Evolutionary conservation across 495 filamentous ascomycete species (phyloP).

Genomic region (Penicillium salamii): DNA sequence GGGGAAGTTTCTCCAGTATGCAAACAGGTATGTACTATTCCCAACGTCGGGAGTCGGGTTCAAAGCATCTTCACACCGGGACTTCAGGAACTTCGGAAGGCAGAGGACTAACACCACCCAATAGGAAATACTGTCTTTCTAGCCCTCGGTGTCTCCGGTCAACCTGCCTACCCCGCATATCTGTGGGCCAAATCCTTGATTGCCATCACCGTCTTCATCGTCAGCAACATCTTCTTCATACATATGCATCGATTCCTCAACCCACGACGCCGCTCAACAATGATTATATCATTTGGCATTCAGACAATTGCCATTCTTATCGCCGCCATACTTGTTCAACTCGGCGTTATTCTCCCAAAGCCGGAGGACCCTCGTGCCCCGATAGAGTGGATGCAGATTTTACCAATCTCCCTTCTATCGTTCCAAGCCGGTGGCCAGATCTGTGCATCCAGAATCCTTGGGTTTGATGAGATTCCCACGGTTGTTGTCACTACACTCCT

Average conservation of each 20-base stretch:
- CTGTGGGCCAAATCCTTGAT: constrained; percentile 44
- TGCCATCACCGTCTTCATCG: constrained; percentile 30
- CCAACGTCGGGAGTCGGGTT: too few species aligned
- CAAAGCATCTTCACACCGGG: too few species aligned
- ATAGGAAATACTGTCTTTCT: constrained; percentile 42
- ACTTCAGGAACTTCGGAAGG: too few species aligned
- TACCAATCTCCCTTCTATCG: constrained; percentile 56
- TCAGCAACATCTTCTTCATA: constrained; percentile 37
- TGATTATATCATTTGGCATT: constrained; percentile 53
- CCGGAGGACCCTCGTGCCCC: constrained; percentile 35
- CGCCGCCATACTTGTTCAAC: constrained; percentile 52
- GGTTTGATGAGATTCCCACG: constrained; percentile 65
- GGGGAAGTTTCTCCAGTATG: constrained; percentile 57
- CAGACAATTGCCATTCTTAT: constrained; percentile 53
- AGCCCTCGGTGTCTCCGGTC: constrained; percentile 34
- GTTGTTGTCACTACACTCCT: constrained; percentile 67
- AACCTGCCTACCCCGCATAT: constrained; percentile 35
- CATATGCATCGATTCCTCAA: constrained; percentile 25
- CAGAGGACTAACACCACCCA: neutral
- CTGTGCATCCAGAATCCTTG: constrained; percentile 55
- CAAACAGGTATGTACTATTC: constrained; percentile 45
- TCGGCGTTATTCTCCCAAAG: constrained; percentile 30
- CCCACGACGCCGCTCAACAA: constrained; percentile 45
- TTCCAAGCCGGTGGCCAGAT: constrained; percentile 73
- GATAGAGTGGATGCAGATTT: constrained; percentile 35